phyloP scores from a whole-genome alignment of 371 early-diverging fungal species.

The Syncephalastrum sp. region DNA sequence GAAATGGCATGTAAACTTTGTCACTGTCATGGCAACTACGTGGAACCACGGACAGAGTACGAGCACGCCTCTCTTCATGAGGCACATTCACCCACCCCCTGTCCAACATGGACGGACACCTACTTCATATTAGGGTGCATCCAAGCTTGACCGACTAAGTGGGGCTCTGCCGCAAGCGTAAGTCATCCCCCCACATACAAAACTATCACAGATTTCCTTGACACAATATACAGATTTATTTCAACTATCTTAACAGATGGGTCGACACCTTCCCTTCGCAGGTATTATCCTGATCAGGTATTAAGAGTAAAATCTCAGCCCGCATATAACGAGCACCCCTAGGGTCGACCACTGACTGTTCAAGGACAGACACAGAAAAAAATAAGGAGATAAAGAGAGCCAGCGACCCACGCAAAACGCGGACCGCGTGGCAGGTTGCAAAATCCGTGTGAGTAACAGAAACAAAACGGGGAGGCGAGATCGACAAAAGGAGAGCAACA shows the following conservation, averaged over 20 bases:
- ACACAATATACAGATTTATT: background rate
- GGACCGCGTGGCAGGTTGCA: too few species aligned
- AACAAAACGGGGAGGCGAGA: background rate
- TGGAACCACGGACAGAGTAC: too few species aligned
- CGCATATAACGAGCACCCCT: constrained; percentile 40
- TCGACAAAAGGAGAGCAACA: background rate
- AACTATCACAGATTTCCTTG: too few species aligned
- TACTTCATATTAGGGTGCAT: too few species aligned
- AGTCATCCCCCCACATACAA: too few species aligned
- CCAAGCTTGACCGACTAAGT: too few species aligned
- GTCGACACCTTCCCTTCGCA: constrained; percentile 57
- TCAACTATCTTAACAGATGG: constrained; percentile 4
- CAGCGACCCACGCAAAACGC: constrained; percentile 6
- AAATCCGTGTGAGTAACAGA: background rate
- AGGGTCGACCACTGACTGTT: constrained; percentile 37
- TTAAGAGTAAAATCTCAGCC: constrained; percentile 58
- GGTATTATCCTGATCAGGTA: constrained; percentile 60
- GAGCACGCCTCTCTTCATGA: too few species aligned
- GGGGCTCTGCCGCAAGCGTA: too few species aligned
- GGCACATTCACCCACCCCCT: too few species aligned
- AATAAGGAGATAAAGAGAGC: constrained; percentile 6
- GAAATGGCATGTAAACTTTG: too few species aligned
- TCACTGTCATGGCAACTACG: too few species aligned
- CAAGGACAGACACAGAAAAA: constrained; percentile 2
- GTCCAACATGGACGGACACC: too few species aligned